Conservation (phyloP, 2,329 filamentous ascomycete species). For the Xylaria sp. region DNA sequence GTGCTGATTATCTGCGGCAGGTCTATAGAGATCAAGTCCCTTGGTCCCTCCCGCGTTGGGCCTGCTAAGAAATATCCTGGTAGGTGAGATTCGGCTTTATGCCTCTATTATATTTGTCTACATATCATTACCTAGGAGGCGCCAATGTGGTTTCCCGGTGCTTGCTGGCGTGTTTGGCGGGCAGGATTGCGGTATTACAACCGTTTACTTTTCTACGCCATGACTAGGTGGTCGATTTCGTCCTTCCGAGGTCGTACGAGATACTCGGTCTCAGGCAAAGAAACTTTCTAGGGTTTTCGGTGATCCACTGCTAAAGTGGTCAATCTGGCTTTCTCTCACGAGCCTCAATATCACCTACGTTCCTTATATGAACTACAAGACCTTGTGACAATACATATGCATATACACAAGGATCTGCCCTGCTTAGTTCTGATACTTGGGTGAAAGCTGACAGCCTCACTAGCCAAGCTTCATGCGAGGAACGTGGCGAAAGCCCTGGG, state of each 20-base stretch:
- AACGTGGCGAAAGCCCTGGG: constrained; percentile 60
- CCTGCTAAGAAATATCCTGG: constrained; percentile 44
- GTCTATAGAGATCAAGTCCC: constrained; percentile 48
- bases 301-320: background rate
- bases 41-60: constrained; percentile 32
- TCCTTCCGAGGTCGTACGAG: background rate
- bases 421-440: background rate
- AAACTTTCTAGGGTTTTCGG: background rate
- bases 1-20: constrained; percentile 34
- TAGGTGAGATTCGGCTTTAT: constrained; percentile 36
- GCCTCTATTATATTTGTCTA: too few relatives aligned
- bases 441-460: constrained; percentile 9
- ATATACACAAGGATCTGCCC: background rate
- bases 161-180: background rate
- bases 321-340: background rate
- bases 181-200: too few relatives aligned
- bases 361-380: too few relatives aligned
- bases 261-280: background rate
- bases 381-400: too few relatives aligned
- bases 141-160: too few relatives aligned
- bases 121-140: too few relatives aligned
- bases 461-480: constrained; percentile 63
- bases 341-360: too few relatives aligned
- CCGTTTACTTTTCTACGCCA: background rate
- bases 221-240: background rate